Base-by-base conservation (phyloP, 2,329 filamentous ascomycete genomes). In the Huntiella omanensis region DNA sequence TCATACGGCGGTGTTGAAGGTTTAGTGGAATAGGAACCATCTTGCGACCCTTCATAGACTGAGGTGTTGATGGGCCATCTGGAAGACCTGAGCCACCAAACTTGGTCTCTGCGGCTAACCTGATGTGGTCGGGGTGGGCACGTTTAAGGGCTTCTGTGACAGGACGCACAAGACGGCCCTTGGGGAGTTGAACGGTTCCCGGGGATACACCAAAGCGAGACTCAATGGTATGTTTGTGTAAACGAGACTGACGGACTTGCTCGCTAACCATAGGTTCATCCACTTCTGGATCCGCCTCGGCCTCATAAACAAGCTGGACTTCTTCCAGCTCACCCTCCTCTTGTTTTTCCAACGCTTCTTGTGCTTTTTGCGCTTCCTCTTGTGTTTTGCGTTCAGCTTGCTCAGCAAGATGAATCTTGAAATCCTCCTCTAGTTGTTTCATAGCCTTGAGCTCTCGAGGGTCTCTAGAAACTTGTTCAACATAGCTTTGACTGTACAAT, bases 71-170 rank as follows among this genome's bases (percentile, higher is more conserved):
- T 1, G 82, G 77, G 1, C 85, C 92, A 56, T 80, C 70, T 3
- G 87, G 87, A 12, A 96, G 65, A 0, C 77, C 75, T 3, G 62
- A 62, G 0, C 88, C 88, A 38, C 87, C 88, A 57, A 94, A 88
- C 1, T 75, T 69, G 38, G 68, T 71, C 53, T 83, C 75, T 0
- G 87, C 83, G 1, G 80, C 71, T 48, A 80, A 71, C 33, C 70
- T 68, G 32, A 96, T 66, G 57, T 98, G 91, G 48, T 77, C 80
- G 38, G 77, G 73, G 48, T 84, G 73, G 46, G 76, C 73, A 47
- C 78, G 67, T 11, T 69, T 68, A 2, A 96, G 67, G 2, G 94
- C 67, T 4, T 71, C 62, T 2, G 73, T 68, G 13, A 93, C 77
- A 0, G 86, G 86, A 3, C 71, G 64, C 6, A 82, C 69, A 36